These are phyloP conservation scores for Aurifilum marmelostoma DNA, from an alignment of 2,329 filamentous ascomycete genomes.

Conservation along the genomic window DNA sequence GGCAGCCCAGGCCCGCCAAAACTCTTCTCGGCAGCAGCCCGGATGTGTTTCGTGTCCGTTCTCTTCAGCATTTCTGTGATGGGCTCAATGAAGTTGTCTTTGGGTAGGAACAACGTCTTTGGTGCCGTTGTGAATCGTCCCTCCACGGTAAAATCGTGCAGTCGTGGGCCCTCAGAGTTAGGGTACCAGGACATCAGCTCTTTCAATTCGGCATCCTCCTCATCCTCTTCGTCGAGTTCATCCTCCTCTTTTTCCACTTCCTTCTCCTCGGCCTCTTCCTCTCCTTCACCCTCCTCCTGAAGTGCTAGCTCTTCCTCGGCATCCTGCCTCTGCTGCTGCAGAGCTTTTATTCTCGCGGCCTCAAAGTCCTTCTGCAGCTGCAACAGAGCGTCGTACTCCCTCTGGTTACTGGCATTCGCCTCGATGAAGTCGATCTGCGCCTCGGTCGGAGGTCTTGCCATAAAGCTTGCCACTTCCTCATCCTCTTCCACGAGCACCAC, in stretches of 20 bases:
- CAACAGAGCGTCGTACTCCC: constrained; percentile 58
- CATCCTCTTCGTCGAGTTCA: constrained; percentile 41
- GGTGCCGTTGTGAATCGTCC: constrained; percentile 78
- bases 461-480: constrained; percentile 35
- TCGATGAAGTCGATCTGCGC: constrained; percentile 49
- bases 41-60: constrained; percentile 74
- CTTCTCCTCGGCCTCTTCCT: constrained; percentile 42
- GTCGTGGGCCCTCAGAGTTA: constrained; percentile 48
- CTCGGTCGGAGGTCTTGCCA: constrained; percentile 36
- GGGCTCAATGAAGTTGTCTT: constrained; percentile 68
- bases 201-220: constrained; percentile 40
- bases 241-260: constrained; percentile 39
- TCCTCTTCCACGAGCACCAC: constrained; percentile 42
- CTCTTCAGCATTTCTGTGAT: constrained; percentile 69
- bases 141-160: constrained; percentile 73
- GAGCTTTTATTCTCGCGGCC: constrained; percentile 40
- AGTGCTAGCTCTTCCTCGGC: constrained; percentile 9
- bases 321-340: constrained; percentile 36
- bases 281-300: constrained; percentile 33
- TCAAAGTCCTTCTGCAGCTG: constrained; percentile 63
- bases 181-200: constrained; percentile 34
- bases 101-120: constrained; percentile 74
- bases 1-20: constrained; percentile 81
- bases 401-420: constrained; percentile 55
- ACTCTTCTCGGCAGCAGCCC: constrained; percentile 68